These are phyloP conservation scores for Mortierella sp. DNA, from an alignment of 371 early-diverging fungal genomes.

Conservation along the genomic window DNA sequence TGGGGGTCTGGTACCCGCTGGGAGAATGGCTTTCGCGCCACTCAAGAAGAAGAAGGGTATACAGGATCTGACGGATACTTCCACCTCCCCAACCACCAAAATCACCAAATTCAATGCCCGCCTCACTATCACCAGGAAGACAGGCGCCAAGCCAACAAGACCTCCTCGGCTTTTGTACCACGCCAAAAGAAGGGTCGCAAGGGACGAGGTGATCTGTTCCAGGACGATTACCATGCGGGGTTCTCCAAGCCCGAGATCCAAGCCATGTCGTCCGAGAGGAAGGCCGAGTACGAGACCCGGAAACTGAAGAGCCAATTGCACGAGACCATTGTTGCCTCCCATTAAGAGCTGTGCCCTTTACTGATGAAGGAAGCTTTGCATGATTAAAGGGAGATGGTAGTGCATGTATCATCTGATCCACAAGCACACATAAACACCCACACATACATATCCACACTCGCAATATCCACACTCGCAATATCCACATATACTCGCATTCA, in stretches of 20 bases:
- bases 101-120: background rate
- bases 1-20: background rate
- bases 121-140: background rate
- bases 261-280: constrained; percentile 11
- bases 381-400: background rate
- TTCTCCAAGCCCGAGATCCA: constrained; percentile 16
- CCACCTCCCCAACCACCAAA: background rate
- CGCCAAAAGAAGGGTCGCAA: constrained; percentile 24
- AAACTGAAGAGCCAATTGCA: background rate
- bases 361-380: no score
- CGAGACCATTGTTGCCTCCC: background rate
- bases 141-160: background rate
- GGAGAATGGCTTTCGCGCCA: background rate
- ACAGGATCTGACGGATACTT: background rate
- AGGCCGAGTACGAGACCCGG: constrained; percentile 10
- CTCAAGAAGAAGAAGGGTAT: background rate
- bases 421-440: background rate
- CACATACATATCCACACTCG: no score
- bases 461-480: no score
- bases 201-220: constrained; percentile 15
- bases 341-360: no score
- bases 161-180: background rate
- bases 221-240: constrained; percentile 32
- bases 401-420: no score
- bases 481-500: background rate